phyloP scores from a whole-genome alignment of 805 yeast genomes.

The Yarrowia sp. region DNA sequence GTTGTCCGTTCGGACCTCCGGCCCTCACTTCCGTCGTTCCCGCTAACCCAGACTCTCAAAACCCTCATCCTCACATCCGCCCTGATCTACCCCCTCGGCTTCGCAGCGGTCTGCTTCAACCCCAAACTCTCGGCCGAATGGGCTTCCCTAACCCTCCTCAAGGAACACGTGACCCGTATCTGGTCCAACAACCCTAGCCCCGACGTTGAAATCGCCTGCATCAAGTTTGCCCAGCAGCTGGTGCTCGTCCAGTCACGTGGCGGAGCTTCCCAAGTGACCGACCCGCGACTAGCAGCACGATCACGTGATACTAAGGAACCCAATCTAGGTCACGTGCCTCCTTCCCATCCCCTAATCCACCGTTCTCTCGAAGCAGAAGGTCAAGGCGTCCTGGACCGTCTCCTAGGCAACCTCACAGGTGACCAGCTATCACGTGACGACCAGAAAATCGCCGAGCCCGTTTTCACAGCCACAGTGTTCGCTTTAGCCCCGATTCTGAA shows the following conservation, averaged over 20 bases:
- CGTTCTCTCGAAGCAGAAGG: slow-evolving; percentile 67
- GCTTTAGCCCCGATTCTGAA: slow-evolving; percentile 59
- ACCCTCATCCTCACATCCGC: neutral
- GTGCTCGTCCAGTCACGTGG: slow-evolving; percentile 54
- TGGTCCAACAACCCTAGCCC: slow-evolving; percentile 47
- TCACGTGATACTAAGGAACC: slow-evolving; percentile 32
- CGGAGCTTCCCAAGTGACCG: slow-evolving; percentile 24
- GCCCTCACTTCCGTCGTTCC: neutral
- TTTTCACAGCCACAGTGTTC: slow-evolving; percentile 62
- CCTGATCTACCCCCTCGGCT: slow-evolving; percentile 46
- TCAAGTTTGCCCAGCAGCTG: slow-evolving; percentile 65
- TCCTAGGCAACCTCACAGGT: slow-evolving; percentile 55
- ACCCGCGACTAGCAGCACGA: slow-evolving; percentile 37
- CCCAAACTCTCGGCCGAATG: slow-evolving; percentile 49
- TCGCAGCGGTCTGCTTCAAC: slow-evolving; percentile 44
- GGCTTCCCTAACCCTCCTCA: slow-evolving; percentile 56
- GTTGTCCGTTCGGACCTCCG: neutral
- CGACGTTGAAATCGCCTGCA: slow-evolving; percentile 65
- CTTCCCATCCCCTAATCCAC: slow-evolving; percentile 65
- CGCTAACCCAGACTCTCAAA: neutral
- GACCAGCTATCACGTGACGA: slow-evolving; percentile 44
- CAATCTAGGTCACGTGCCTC: slow-evolving; percentile 51
- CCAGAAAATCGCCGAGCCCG: neutral
- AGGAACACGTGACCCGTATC: slow-evolving; percentile 54
- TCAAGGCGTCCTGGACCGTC: slow-evolving; percentile 60